phyloP scores from a whole-genome alignment of 2,329 filamentous ascomycete genomes.

The Corniculantispora saksenae region DNA sequence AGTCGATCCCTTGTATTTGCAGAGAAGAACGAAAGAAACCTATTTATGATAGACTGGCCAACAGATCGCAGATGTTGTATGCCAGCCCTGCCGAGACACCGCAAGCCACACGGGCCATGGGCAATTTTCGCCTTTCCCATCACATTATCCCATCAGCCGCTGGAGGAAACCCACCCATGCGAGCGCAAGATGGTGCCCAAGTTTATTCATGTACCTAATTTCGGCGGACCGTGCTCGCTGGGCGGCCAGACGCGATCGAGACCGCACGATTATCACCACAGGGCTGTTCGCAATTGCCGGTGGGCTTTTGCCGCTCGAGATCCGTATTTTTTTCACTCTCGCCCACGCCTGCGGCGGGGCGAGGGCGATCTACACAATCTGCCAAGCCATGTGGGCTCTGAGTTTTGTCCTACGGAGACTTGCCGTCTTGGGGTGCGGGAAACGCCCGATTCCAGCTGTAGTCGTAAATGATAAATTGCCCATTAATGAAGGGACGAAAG shows the following conservation, averaged over 20 bases:
- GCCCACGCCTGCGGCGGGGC: not conserved
- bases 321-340: not conserved
- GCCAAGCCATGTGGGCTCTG: not conserved
- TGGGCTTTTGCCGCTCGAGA: conserved; percentile 2
- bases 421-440: not conserved
- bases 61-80: not conserved
- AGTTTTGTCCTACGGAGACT: not conserved
- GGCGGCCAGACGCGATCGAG: not conserved
- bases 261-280: not conserved
- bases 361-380: not conserved
- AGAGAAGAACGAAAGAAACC: too few relatives aligned
- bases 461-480: not conserved
- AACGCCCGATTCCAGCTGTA: not conserved
- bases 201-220: not conserved
- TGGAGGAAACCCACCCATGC: not conserved
- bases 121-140: not conserved
- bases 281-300: not conserved
- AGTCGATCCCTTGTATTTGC: too few relatives aligned
- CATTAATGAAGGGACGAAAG: not conserved
- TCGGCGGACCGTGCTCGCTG: not conserved
- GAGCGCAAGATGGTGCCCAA: too few relatives aligned
- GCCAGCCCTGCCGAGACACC: not conserved
- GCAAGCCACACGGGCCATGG: not conserved
- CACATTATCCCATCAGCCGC: not conserved
- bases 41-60: too few relatives aligned